Evolutionary conservation across 2,329 filamentous ascomycete genomes (phyloP), one percentile per base, ranked within the genome.

Genomic region (Nemania bipapillata): DNA sequence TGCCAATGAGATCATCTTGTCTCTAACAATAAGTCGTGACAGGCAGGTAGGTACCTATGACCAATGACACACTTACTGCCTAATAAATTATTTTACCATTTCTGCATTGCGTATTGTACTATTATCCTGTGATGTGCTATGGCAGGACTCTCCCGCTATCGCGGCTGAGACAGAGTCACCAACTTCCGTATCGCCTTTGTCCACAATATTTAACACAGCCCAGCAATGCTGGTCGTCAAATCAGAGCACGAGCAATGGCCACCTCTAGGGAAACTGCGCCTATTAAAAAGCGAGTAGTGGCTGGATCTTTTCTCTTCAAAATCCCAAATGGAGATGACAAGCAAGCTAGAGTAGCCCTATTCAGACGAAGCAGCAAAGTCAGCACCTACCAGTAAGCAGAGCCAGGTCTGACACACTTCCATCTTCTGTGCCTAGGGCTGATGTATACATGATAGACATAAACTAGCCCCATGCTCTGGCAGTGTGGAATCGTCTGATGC

Each of bases 401-500:
- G 53, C 20, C 12, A 49, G 15, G 22, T 12, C 32, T 37, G 47
- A n/a, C 11, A 30, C 63, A 32, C 26, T 32, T 5, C 32, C 20
- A 22, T 28, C 30, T 24, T 47, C 42, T 24, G 3, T 6, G 1
- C 12, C 15, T n/a, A 37, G 52, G 22, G 50, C 63, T 68, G 32
- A 67, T 57, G 8, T 40, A 45, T 24, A 30, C 17, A 28, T 30
- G 24, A 26, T 68, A 86, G 84, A 73, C 84, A 84, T 74, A 88
- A 85, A 74, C 84, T 89, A 57, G 89, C 87, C 0, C 87, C 89
- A 0, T 86, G 91, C 20, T 89, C 89, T 0, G 90, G 90, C 42
- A 85, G 83, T 63, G 86, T 92, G 58, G 86, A 90, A 2, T 60
- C 79, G 5, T 75, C 78, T 0, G 89, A 91, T 72, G 66, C 79